Conservation (phyloP, 179 eudicot genomes). For the Amaranthus tricolor region DNA sequence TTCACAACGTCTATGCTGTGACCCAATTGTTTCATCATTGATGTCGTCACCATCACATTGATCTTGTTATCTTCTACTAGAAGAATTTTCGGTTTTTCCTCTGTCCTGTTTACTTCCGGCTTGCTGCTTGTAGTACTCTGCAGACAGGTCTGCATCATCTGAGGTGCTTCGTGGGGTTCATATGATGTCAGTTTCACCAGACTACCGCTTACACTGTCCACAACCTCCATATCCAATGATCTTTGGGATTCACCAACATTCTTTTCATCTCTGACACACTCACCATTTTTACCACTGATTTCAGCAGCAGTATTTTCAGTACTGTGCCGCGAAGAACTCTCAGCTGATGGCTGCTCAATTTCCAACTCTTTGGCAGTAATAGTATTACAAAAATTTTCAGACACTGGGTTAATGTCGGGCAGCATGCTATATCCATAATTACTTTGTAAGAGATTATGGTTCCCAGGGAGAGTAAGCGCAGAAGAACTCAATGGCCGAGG, state of each 20-base stretch:
- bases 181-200: slow-evolving; percentile 22
- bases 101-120: slow-evolving; percentile 34
- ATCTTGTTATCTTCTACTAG: slow-evolving; percentile 92
- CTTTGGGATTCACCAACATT: slow-evolving; percentile 23
- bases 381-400: slow-evolving; percentile 28
- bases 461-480: slow-evolving; percentile 44
- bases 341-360: slow-evolving; percentile 32
- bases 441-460: slow-evolving; percentile 34
- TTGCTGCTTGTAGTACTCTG: slow-evolving; percentile 48
- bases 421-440: slow-evolving; percentile 28
- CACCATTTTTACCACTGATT: slow-evolving; percentile 22
- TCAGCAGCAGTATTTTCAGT: slow-evolving; percentile 25
- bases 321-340: slow-evolving; percentile 30
- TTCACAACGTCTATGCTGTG: slow-evolving; percentile 72
- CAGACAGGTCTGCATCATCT: slow-evolving; percentile 28
- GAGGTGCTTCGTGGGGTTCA: slow-evolving; percentile 31
- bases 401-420: slow-evolving; percentile 32
- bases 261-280: slow-evolving; percentile 18
- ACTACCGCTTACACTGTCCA: neutral
- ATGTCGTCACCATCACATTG: slow-evolving; percentile 79
- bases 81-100: slow-evolving; percentile 62
- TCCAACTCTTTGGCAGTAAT: slow-evolving; percentile 37
- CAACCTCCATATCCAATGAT: slow-evolving; percentile 18
- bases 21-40: slow-evolving; percentile 88
- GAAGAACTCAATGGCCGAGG: slow-evolving; percentile 56